phyloP scores from a whole-genome alignment of 352 stramenopile species.

The Pythium chondricola region DNA sequence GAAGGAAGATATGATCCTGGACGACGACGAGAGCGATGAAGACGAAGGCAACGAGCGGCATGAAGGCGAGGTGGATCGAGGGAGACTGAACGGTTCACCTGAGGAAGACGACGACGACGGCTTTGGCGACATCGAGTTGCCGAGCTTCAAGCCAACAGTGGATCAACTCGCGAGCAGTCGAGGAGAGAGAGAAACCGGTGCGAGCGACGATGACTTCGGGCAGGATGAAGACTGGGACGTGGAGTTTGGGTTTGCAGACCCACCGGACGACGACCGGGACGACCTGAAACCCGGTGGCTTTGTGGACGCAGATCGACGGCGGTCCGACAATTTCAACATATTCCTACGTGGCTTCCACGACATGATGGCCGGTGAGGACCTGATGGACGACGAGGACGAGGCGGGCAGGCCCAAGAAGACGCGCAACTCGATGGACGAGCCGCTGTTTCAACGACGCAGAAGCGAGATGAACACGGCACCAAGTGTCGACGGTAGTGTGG shows the following conservation, averaged over 20 bases:
- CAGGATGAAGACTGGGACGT: constrained; percentile 80
- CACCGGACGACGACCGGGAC: constrained; percentile 32
- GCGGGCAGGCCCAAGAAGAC: constrained; percentile 10
- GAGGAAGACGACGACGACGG: constrained; percentile 34
- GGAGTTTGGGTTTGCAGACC: constrained; percentile 64
- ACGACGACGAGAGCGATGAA: constrained; percentile 15
- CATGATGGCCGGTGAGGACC: constrained; percentile 65
- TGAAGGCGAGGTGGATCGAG: constrained; percentile 1
- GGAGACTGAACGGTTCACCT: constrained; percentile 17
- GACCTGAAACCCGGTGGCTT: constrained; percentile 25
- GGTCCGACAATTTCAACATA: constrained; percentile 79
- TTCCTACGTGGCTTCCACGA: constrained; percentile 74
- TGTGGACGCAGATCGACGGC: constrained; percentile 50
- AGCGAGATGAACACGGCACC: constrained; percentile 23
- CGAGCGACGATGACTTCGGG: constrained; percentile 38
- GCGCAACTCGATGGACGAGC: constrained; percentile 39
- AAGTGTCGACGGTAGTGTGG: constrained; percentile 36
- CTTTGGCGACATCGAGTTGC: constrained; percentile 5
- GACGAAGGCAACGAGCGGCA: not conserved
- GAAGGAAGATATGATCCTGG: constrained; percentile 8
- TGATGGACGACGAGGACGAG: constrained; percentile 33
- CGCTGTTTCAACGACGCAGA: constrained; percentile 55
- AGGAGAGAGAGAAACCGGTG: constrained; percentile 17
- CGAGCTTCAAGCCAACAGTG: not conserved
- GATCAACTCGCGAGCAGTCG: not conserved